phyloP scores from a whole-genome alignment of 2,329 filamentous ascomycete species.

The Epichloe scottii region DNA sequence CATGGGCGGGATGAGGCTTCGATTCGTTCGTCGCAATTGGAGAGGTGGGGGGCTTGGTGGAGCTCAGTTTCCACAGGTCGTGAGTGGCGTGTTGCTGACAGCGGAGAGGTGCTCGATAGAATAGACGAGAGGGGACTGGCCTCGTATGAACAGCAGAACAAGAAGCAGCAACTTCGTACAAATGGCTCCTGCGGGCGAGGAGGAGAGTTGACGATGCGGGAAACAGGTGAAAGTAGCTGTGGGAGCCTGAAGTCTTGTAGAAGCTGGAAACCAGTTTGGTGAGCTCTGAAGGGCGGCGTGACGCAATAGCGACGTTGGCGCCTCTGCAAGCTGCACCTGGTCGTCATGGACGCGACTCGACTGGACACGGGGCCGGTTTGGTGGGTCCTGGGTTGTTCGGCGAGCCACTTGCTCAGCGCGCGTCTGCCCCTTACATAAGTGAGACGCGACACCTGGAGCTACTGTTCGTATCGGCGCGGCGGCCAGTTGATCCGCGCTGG shows the following conservation, averaged over 20 bases:
- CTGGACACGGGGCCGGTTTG: background rate
- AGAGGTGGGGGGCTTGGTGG: background rate
- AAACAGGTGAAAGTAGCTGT: background rate
- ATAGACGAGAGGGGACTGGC: background rate
- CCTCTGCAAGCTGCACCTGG: background rate
- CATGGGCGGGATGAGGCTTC: background rate
- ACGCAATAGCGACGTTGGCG: constrained; percentile 8
- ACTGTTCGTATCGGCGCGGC: constrained; percentile 4
- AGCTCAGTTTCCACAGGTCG: background rate
- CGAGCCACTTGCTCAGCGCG: background rate
- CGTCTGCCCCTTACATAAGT: background rate
- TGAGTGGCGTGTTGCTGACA: too few species aligned
- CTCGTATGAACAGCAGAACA: too few species aligned
- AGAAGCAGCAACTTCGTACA: too few species aligned
- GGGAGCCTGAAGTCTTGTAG: background rate
- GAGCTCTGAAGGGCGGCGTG: constrained; percentile 2
- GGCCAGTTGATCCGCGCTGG: constrained; percentile 11
- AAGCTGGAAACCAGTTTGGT: constrained; percentile 2
- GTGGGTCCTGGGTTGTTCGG: background rate
- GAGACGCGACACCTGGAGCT: too few species aligned
- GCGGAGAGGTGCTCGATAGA: background rate
- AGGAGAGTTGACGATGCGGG: background rate
- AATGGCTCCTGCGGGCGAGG: background rate
- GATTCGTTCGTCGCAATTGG: background rate
- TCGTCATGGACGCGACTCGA: background rate